Conservation (phyloP, 2,329 filamentous ascomycete genomes). For the Xylaria sp. region DNA sequence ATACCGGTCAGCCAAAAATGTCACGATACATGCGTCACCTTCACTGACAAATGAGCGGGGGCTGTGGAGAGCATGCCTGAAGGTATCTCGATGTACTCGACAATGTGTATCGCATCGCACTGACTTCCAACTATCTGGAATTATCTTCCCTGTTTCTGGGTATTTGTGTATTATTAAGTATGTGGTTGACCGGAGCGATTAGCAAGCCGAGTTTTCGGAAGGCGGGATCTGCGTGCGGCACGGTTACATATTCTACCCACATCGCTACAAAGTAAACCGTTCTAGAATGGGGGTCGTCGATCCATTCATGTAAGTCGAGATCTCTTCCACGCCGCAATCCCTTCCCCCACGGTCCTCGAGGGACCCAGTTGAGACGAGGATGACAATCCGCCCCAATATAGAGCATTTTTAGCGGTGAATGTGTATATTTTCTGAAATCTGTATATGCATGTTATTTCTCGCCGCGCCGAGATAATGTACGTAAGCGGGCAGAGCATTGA, state of each 20-base stretch:
- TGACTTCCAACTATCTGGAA: not conserved
- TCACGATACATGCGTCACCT: not conserved
- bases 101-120: not conserved
- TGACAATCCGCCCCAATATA: not conserved
- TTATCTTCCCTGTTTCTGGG: not conserved
- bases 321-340: conserved; percentile 11
- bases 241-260: not conserved
- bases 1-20: not conserved
- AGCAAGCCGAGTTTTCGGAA: not conserved
- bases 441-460: not conserved
- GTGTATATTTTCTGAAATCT: not conserved
- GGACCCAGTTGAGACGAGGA: not conserved
- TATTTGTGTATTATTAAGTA: conserved; percentile 1
- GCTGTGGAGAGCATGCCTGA: not conserved
- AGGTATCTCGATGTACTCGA: conserved; percentile 11
- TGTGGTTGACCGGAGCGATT: not conserved
- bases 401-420: conserved; percentile 15
- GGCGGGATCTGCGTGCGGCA: conserved; percentile 13
- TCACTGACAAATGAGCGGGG: conserved; percentile 11
- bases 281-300: not conserved
- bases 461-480: not conserved
- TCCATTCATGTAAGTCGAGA: conserved; percentile 4
- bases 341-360: conserved; percentile 6
- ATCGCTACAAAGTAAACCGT: conserved; percentile 4
- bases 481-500: not conserved